Base-by-base conservation (phyloP, 2,329 filamentous ascomycete species). In the Colletotrichum scovillei region DNA sequence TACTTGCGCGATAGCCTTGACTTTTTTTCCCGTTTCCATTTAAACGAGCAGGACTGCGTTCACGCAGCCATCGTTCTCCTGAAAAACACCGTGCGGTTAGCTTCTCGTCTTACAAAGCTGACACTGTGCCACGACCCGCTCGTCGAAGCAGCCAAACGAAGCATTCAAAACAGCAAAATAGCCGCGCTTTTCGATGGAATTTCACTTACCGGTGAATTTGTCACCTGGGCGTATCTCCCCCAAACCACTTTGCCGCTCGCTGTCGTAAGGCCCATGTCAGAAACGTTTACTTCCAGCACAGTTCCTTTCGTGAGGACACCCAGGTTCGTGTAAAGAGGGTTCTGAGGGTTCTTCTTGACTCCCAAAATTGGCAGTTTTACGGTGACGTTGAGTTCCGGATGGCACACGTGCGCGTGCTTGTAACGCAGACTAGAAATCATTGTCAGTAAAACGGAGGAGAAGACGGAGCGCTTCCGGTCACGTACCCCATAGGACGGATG, bases 201-300 rank as follows among this genome's bases (percentile, higher is more conserved):
- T 19, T 46, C 32, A 26, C 46, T 22, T 66, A 66, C 63, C 38
- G 77, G 32, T 46, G 28, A 22, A 11, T 66, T 66, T 26, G 88
- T 88, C 56, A 94, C 88, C 83, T 95, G 93, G 8, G 93, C 94
- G 85, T 92, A 97, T 77, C 94, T 89, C 77, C 94, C 95, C 95
- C 95, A 98, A 7, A 96, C 94, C 9, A 98, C 94, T 86, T 98
- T 98, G 75, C 97, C 97, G 75, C 92, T 92, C 1, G 95, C 93
- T 3, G 97, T 98, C 19, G 97, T 95, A 74, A 98, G 87, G 75
- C 97, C 97, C 75, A 98, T 84, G 82, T 99, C 97, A 69, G 90
- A 93, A 35, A 98, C 95, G 81, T 99, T 98, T 79, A 98, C 95
- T 84, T 98, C 96, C 79, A 96, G 38, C 14, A 65, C 57, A 9